Evolutionary conservation across 2,329 filamentous ascomycete genomes (phyloP), one percentile per base, ranked within the genome.

Genomic region (Rhynchosporium agropyri): DNA sequence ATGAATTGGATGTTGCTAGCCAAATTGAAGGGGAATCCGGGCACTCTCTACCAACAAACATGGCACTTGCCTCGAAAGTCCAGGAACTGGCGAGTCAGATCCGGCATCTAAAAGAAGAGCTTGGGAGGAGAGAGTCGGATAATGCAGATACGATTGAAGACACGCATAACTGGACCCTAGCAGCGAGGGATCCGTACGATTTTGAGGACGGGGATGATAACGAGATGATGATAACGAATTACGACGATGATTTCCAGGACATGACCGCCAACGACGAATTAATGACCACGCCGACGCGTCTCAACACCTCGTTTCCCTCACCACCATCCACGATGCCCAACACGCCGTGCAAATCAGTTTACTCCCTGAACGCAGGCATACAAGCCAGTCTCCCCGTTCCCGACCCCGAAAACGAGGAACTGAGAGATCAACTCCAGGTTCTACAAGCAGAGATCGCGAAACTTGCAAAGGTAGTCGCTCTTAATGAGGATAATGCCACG

Each of bases 81-180:
- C 65, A 67, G 8, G 71, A 73, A 58, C 59, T 73, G 15, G 72
- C 74, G 57, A 63, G 65, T 58, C 65, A 73, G 53, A 72, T 73
- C 20, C 50, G 54, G 7, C 48, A 65, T 3, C 60, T 75, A 26
- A 70, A 71, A 40, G 63, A 66, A 10, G 71, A 74, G 53, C 61
- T 75, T 1, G 59, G 67, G 20, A 61, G 63, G 38, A 69, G 67
- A 29, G 69, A 73, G 49, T 54, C 58, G 20, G 65, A 68, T 20
- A 20, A 20, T 29, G 49, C 64, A 20, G 51, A 65, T 9, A 43
- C 53, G 31, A 51, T 45, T 10, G 54, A 49, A 12, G 53, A 62
- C 12, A 31, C 29, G 12, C 64, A 67, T 15, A 64, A 85, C 66
- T 86, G 84, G 84, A 82, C 81, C 0, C 63, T 81, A 60, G 78